Conservation (phyloP, 192 early-diverging fungal species). For the Phycomyces nitens region DNA sequence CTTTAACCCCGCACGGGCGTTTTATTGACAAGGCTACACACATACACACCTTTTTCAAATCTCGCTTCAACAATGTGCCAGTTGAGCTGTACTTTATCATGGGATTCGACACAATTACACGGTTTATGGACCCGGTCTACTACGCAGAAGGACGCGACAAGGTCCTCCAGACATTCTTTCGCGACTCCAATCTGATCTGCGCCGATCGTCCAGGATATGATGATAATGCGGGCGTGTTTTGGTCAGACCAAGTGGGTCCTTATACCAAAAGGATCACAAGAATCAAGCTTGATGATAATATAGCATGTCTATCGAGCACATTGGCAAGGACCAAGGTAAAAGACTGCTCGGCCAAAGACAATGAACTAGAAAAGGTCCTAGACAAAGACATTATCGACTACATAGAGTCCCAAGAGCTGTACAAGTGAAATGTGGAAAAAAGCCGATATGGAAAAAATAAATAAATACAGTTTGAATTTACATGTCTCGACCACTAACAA, state of each 20-base stretch:
- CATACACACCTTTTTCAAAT: constrained; percentile 27
- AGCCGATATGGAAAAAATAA: too few relatives aligned
- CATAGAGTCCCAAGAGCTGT: constrained; percentile 2
- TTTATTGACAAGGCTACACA: constrained; percentile 69
- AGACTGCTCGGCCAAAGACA: background rate
- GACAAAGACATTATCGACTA: constrained; percentile 8
- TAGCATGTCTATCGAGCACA: constrained; percentile 22
- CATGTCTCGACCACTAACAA: too few relatives aligned
- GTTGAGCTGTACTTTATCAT: constrained; percentile 62
- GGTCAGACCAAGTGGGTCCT: background rate
- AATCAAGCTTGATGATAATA: constrained; percentile 5
- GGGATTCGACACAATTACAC: constrained; percentile 77
- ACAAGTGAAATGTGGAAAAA: background rate
- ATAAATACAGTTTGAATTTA: too few relatives aligned
- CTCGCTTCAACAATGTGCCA: constrained; percentile 14
- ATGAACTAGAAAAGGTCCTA: background rate
- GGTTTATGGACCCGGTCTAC: constrained; percentile 75
- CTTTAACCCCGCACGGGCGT: constrained; percentile 53
- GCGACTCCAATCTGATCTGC: constrained; percentile 38
- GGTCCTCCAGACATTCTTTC: constrained; percentile 59
- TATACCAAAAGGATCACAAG: constrained; percentile 3
- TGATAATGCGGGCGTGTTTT: constrained; percentile 25
- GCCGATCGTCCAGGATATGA: constrained; percentile 39
- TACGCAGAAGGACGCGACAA: constrained; percentile 46
- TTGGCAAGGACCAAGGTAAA: constrained; percentile 5